phyloP scores from a whole-genome alignment of 148 eudicot species.

The Silene conica region DNA sequence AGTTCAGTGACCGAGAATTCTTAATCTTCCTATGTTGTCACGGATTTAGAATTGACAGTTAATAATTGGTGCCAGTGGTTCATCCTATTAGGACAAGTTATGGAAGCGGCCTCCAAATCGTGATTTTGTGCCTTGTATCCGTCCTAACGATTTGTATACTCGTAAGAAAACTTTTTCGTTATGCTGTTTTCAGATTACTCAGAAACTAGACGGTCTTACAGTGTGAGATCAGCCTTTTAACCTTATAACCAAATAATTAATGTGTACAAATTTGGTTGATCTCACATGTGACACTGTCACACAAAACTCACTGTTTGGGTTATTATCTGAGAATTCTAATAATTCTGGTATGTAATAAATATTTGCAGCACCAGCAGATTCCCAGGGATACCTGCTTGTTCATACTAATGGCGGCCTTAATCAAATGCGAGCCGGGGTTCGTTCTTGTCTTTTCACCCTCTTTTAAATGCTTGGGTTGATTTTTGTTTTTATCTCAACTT shows the following conservation, averaged over 20 bases:
- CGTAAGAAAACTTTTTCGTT: conserved; percentile 28
- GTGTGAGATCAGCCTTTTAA: neutral
- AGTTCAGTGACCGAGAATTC: conserved; percentile 28
- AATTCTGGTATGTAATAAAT: conserved; percentile 12
- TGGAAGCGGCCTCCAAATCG: conserved; percentile 88
- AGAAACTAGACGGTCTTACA: neutral
- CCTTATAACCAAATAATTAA: neutral
- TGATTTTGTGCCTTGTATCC: conserved; percentile 69
- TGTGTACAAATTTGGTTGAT: neutral
- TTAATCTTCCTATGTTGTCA: conserved; percentile 47
- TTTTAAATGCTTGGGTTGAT: neutral
- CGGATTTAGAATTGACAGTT: conserved; percentile 84
- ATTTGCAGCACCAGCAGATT: conserved; percentile 55
- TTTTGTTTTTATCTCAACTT: neutral
- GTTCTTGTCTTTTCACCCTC: conserved; percentile 20
- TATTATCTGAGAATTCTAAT: conserved; percentile 8
- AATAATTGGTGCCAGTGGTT: conserved; percentile 50
- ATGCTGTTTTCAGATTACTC: neutral
- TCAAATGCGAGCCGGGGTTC: conserved; percentile 99
- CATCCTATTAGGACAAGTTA: conserved; percentile 43
- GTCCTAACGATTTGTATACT: conserved; percentile 51
- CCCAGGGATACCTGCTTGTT: conserved; percentile 78
- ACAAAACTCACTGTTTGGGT: neutral
- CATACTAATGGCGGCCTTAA: conserved; percentile 96
- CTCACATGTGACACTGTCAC: neutral